Evolutionary conservation across 2,329 filamentous ascomycete species (phyloP).

Genomic region (Aureobasidium melanogenum): DNA sequence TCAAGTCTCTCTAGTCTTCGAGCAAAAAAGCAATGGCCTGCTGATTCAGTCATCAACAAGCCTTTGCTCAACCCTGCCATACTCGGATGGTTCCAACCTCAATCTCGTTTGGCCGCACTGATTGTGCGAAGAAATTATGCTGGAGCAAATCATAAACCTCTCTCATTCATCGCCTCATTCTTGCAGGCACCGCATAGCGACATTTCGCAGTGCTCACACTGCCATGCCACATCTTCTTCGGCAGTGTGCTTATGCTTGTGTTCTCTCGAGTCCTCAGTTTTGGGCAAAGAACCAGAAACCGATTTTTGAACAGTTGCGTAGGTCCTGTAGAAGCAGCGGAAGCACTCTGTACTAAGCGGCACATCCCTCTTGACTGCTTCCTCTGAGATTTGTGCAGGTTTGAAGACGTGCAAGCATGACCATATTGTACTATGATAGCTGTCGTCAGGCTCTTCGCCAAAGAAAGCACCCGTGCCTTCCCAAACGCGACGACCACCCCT

Average conservation of each 20-base stretch:
- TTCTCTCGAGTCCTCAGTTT: too few relatives aligned
- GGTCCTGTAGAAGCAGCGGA: slow-evolving; percentile 17
- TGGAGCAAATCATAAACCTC: not conserved
- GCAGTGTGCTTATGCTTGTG: not conserved
- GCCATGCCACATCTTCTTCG: slow-evolving; percentile 8
- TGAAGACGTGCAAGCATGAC: slow-evolving; percentile 20
- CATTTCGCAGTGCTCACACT: slow-evolving; percentile 14
- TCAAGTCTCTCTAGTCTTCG: not conserved
- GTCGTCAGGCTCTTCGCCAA: slow-evolving; percentile 20
- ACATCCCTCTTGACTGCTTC: slow-evolving; percentile 17
- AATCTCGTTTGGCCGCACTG: not conserved
- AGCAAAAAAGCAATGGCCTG: not conserved
- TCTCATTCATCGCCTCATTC: not conserved
- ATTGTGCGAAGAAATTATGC: not conserved
- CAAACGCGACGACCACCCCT: slow-evolving; percentile 7
- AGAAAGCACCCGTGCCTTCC: not conserved
- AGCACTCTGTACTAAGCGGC: slow-evolving; percentile 18
- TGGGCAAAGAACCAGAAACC: not conserved
- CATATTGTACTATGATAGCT: slow-evolving; percentile 16
- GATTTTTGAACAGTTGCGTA: slow-evolving; percentile 6
- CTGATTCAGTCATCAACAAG: not conserved
- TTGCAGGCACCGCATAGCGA: slow-evolving; percentile 15
- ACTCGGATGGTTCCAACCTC: not conserved
- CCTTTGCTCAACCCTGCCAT: not conserved
- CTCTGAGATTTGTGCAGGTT: not conserved